Base-by-base conservation (phyloP, 164 flowering plant species). In the Magnolia kwangsiensis region DNA sequence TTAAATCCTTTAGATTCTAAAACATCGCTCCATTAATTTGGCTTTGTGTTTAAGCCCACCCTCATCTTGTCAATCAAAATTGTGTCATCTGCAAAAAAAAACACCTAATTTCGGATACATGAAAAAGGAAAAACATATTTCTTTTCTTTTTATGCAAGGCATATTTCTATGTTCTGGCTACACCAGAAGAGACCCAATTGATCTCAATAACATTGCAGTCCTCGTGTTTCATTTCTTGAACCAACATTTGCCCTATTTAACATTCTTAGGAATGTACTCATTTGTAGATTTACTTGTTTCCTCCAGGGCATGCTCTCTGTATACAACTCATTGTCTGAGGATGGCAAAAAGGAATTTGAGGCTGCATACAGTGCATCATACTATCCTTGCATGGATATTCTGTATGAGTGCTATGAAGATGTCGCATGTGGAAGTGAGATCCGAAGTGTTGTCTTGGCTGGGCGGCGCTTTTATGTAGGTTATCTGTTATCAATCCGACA, bases 381-480 rank as follows among this genome's bases (percentile, higher is more conserved):
- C 70, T 92, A 96, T 80, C 99, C 99, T 24, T 92, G 93, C 78
- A 96, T 96, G 99, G 98, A 96, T 13, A 92, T 94, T 69, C 77
- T 96, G 77, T 94, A 94, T 58, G 99, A 96, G 78, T 94, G 98
- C 84, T 96, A 96, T 77, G 99, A 94, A 80, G 98, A 96, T 86
- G 98, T 94, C 10, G 94, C 99, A 50, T 79, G 85, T 83, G 95
- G 99, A 20, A 96, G 87, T 84, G 99, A 96, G 82, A 94, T 96
- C 69, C 86, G 91, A 51, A 94, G 99, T 81, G 99, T 92, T 81
- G 98, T 96, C 49, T 86, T 91, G 81, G 99, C 98, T 80, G 99
- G 96, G 16, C 97, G 97, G 11, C 94, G 98, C 64, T 96, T 96
- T 81, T 89, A 87, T 85, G 98, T 94, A 88, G 24, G 91, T 82